Percentiles rank a stretch among this genome's conserved stretches.
Conservation (phyloP, 1,139 yeast genomes). For the Yamadazyma trypodendri region DNA sequence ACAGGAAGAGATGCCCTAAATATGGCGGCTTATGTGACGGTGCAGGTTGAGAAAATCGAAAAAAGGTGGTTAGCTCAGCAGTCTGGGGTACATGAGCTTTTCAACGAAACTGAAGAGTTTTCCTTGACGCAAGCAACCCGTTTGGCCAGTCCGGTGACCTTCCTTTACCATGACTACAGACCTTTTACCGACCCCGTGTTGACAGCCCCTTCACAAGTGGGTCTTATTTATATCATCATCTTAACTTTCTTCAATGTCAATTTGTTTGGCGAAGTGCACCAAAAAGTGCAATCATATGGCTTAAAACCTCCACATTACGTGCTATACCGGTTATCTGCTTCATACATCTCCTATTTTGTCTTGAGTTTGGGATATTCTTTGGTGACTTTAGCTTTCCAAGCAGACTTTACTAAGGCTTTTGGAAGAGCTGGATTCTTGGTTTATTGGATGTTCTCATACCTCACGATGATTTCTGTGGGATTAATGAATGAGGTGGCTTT, state of each 20-base stretch:
- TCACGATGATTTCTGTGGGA: conserved; percentile 47
- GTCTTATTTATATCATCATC: conserved; percentile 71
- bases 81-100: conserved; percentile 10
- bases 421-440: conserved; percentile 45
- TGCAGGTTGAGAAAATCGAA: conserved; percentile 20
- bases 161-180: conserved; percentile 44
- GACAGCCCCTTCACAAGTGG: conserved; percentile 69
- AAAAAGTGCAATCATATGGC: conserved; percentile 35
- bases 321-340: conserved; percentile 29
- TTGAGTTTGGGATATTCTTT: conserved; percentile 39
- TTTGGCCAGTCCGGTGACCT: conserved; percentile 35
- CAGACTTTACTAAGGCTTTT: conserved; percentile 37
- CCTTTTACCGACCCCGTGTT: conserved; percentile 53
- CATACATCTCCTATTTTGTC: conserved; percentile 31
- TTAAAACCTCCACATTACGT: conserved; percentile 30
- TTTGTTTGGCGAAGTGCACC: conserved; percentile 56
- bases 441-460: conserved; percentile 42
- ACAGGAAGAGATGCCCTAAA: conserved; percentile 41
- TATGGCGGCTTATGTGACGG: conserved; percentile 28
- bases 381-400: conserved; percentile 44
- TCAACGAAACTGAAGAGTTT: conserved; percentile 14
- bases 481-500: conserved; percentile 39
- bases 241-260: conserved; percentile 59
- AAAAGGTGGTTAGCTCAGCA: conserved; percentile 20
- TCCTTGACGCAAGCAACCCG: conserved; percentile 15